Conservation (phyloP, 2,329 filamentous ascomycete genomes). For the Hymenotorrendiella dingleyae region DNA sequence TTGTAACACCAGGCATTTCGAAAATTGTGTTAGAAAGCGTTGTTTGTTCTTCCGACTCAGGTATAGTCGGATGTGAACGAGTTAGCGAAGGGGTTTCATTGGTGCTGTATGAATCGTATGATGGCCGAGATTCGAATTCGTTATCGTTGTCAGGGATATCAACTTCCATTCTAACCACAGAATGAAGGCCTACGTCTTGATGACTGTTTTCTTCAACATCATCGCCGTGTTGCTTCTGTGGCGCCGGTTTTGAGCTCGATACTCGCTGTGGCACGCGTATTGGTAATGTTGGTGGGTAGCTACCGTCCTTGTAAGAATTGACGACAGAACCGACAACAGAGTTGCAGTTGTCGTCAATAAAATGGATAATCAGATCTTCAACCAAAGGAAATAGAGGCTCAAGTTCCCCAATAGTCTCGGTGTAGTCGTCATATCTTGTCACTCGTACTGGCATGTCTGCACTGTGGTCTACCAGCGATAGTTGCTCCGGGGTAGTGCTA, state of each 20-base stretch:
- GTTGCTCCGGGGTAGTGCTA: not conserved
- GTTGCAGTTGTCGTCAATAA: conserved; percentile 41
- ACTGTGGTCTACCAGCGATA: conserved; percentile 35
- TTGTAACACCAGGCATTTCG: too few species aligned
- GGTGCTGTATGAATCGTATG: conserved; percentile 3
- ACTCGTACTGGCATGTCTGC: too few species aligned
- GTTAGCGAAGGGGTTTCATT: not conserved
- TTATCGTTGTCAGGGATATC: too few species aligned
- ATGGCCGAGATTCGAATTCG: conserved; percentile 1
- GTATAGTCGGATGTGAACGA: too few species aligned
- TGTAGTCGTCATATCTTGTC: too few species aligned
- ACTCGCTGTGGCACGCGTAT: too few species aligned
- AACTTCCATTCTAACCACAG: not conserved
- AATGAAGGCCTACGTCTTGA: not conserved
- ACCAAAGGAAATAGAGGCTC: conserved; percentile 44
- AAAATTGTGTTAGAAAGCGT: too few species aligned
- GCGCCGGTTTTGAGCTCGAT: conserved; percentile 4
- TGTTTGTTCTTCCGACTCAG: too few species aligned
- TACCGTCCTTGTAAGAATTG: conserved; percentile 38
- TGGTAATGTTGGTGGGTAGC: conserved; percentile 34
- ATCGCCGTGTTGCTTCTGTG: not conserved
- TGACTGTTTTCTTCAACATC: not conserved
- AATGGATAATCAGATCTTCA: conserved; percentile 52
- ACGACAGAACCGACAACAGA: conserved; percentile 42
- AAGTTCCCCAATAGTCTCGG: too few species aligned